A percentile compares a stretch with the other conserved stretches of the same genome.
Conservation (phyloP, 805 yeast species). For the Jamesozyma rosinii region DNA sequence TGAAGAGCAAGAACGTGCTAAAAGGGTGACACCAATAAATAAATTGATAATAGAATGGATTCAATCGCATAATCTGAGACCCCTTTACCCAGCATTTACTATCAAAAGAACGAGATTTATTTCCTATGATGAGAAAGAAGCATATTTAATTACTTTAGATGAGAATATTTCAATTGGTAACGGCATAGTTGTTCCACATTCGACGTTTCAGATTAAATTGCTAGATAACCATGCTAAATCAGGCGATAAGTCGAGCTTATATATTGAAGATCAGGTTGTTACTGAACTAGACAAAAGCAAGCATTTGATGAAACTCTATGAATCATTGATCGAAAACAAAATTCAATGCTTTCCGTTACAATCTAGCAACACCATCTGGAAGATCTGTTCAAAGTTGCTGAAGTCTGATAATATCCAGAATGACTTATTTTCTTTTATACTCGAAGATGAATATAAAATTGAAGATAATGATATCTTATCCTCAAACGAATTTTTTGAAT, state of each 20-base stretch:
- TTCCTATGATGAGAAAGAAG: conserved; percentile 6
- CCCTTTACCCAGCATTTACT: conserved; percentile 8
- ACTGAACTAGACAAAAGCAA: background rate
- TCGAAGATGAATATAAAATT: conserved; percentile 13
- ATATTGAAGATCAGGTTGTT: background rate
- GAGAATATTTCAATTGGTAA: conserved; percentile 16
- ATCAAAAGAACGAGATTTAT: conserved; percentile 25
- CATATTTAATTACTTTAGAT: conserved; percentile 19
- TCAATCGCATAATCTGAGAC: conserved; percentile 13
- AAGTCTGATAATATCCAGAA: conserved; percentile 10
- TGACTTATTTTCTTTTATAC: conserved; percentile 10
- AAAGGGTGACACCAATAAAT: conserved; percentile 9
- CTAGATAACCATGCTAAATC: background rate
- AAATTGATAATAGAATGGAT: conserved; percentile 26
- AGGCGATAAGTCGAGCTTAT: too few relatives aligned
- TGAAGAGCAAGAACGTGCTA: background rate
- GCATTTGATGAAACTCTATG: conserved; percentile 3
- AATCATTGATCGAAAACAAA: conserved; percentile 16
- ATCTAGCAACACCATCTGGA: conserved; percentile 18
- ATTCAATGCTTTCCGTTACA: conserved; percentile 18
- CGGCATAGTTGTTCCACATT: conserved; percentile 12
- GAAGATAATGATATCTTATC: conserved; percentile 8
- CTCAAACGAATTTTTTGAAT: conserved; percentile 18
- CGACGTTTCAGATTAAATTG: conserved; percentile 15
- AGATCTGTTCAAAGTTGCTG: conserved; percentile 8